phyloP scores from a whole-genome alignment of 148 eudicot genomes.

The Vaccinium myrtillus region DNA sequence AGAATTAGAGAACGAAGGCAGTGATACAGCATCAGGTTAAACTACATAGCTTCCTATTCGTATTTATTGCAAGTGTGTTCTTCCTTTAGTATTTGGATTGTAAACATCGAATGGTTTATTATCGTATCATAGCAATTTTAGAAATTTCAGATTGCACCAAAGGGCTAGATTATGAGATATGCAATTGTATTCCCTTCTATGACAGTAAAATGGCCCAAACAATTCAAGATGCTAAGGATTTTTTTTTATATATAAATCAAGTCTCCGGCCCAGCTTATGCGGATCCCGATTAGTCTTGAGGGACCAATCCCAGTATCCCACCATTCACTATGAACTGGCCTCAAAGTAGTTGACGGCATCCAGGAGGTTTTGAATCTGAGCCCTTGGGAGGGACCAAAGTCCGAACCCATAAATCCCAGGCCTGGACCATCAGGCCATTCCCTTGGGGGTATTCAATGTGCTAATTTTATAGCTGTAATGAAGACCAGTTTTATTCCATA shows the following conservation, averaged over 20 bases:
- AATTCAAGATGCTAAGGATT: not conserved
- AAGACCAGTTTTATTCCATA: not conserved
- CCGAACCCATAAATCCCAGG: no score
- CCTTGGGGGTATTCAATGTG: no score
- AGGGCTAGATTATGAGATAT: not conserved
- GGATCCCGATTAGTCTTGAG: no score
- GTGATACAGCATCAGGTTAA: conserved; percentile 19
- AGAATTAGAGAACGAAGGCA: conserved; percentile 16
- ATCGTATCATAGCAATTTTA: no score
- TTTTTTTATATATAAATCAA: no score
- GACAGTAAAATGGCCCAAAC: not conserved
- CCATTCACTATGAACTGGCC: no score
- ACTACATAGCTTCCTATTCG: conserved; percentile 8
- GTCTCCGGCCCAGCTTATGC: no score
- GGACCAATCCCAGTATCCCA: no score
- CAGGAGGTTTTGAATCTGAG: no score
- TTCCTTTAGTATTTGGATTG: not conserved
- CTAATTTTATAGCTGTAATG: not conserved
- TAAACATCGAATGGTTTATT: not conserved
- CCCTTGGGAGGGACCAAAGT: no score
- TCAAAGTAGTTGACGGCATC: no score
- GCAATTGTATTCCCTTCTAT: not conserved
- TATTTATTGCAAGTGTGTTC: not conserved
- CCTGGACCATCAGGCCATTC: no score
- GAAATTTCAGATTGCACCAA: not conserved